Evolutionary conservation across 2,329 filamentous ascomycete genomes (phyloP), one percentile per base, ranked within the genome.

Genomic region (Elsinoe perseae): DNA sequence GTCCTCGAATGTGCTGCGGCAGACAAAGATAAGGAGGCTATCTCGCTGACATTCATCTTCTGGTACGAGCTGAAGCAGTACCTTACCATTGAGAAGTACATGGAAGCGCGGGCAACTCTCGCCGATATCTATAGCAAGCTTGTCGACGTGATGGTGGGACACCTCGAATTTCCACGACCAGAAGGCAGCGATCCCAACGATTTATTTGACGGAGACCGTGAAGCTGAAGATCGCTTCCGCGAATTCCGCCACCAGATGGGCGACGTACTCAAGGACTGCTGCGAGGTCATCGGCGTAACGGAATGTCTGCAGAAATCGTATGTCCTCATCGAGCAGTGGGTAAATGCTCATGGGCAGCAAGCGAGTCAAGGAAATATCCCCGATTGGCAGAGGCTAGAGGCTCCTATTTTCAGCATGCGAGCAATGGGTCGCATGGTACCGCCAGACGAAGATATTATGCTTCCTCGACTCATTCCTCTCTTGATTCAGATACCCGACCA

Each of bases 31-130:
- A 83, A 87, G 60, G 93, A 98, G 62, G 89, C 91, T 3, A 90
- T 98, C 61, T 88, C 89, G 55, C 84, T 93, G 65, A 98, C 95
- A 0, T 98, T 98, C 72, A 84, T 83, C 63, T 97, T 98, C 74
- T 98, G 93, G 93, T 97, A 95, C 69, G 93, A 98, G 68, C 80
- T 98, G 46, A 98, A 98, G 76, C 90, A 96, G 69, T 96, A 95
- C 69, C 78, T 98, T 48, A 90, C 91, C 1, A 73, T 98, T 54
- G 92, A 97, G 32, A 86, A 86, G 62, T 98, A 96, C 68, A 87
- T 88, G 53, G 81, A 90, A 64, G 87, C 91, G 38, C 83, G 91
- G 53, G 71, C 89, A 61, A 80, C 87, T 64, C 81, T 89, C 56
- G 78, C 88, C 32, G 88, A 95, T 62, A 76, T 96, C 46, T 98